phyloP scores from a whole-genome alignment of 2,329 filamentous ascomycete species.

The Ustulina deusta region DNA sequence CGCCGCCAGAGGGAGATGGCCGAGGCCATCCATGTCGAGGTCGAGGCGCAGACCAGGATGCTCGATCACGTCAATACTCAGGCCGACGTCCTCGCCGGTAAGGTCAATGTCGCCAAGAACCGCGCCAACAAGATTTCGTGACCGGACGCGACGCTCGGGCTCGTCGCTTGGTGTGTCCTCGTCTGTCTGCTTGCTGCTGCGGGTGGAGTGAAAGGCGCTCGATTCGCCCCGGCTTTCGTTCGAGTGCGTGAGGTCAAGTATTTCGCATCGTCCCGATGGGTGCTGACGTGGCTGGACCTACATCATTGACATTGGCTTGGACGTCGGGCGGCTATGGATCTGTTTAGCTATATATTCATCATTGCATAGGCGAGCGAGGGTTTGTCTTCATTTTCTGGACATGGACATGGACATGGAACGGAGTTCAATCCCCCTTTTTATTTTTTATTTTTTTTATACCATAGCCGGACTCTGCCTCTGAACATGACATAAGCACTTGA shows the following conservation, averaged over 20 bases:
- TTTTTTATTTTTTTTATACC: background rate
- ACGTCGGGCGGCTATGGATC: background rate
- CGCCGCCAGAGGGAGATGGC: conserved; percentile 82
- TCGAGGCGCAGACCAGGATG: conserved; percentile 78
- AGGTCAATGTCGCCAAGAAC: conserved; percentile 80
- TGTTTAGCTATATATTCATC: conserved; percentile 4
- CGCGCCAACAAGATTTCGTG: conserved; percentile 73
- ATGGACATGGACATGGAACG: conserved; percentile 7
- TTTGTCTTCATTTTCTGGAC: conserved; percentile 10
- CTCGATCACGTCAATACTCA: conserved; percentile 75
- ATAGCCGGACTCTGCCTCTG: conserved; percentile 1
- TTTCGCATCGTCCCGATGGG: too few relatives aligned
- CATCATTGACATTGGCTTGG: background rate
- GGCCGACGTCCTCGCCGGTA: conserved; percentile 72
- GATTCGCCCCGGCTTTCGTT: background rate
- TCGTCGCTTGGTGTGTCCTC: conserved; percentile 14
- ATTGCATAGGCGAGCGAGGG: conserved; percentile 30
- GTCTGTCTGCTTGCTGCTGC: conserved; percentile 21
- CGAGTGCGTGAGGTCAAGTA: background rate
- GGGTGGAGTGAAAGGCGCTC: conserved; percentile 7
- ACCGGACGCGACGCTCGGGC: conserved; percentile 25
- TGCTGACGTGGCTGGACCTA: background rate
- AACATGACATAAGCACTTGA: conserved; percentile 15
- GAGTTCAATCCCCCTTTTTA: conserved; percentile 12
- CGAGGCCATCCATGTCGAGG: conserved; percentile 78